phyloP scores from a whole-genome alignment of 306 rosid species.

The Vigna hirtella region DNA sequence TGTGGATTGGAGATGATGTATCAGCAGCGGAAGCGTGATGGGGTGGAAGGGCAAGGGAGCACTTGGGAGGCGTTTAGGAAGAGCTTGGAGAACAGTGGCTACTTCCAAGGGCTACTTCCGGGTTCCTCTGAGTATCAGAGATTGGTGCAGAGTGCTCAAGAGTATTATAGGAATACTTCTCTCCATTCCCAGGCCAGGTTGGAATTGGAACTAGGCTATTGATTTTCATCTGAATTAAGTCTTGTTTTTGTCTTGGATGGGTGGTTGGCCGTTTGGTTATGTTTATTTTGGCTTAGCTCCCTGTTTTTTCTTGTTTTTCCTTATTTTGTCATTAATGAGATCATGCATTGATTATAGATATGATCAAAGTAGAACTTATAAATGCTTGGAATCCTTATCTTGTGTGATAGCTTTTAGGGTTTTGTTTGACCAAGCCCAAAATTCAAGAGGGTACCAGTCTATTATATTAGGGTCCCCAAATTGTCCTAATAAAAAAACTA shows the following conservation, averaged over 20 bases:
- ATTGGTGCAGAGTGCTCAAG: conserved; percentile 81
- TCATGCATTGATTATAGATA: background rate
- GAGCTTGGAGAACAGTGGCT: conserved; percentile 80
- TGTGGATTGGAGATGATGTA: conserved; percentile 97
- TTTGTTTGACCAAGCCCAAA: background rate
- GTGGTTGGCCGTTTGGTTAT: background rate
- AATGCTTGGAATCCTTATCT: background rate
- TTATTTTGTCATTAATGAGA: background rate
- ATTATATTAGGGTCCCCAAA: background rate
- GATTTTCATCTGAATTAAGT: background rate
- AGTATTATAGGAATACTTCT: conserved; percentile 68
- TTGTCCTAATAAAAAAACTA: background rate
- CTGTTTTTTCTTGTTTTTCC: conserved; percentile 5
- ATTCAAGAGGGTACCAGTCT: background rate
- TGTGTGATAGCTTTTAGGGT: background rate
- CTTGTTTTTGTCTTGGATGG: background rate
- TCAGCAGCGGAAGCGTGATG: conserved; percentile 78
- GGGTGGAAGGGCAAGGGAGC: conserved; percentile 73
- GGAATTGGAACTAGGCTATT: background rate
- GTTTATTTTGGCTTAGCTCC: background rate
- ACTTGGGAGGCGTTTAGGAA: conserved; percentile 77
- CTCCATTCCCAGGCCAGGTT: conserved; percentile 69
- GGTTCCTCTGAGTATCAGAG: conserved; percentile 81
- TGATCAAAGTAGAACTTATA: background rate
- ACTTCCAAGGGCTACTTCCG: conserved; percentile 75